These are phyloP conservation scores for Paramyrothecium sp. DNA, from an alignment of 2,329 filamentous ascomycete genomes.

Conservation along the genomic window DNA sequence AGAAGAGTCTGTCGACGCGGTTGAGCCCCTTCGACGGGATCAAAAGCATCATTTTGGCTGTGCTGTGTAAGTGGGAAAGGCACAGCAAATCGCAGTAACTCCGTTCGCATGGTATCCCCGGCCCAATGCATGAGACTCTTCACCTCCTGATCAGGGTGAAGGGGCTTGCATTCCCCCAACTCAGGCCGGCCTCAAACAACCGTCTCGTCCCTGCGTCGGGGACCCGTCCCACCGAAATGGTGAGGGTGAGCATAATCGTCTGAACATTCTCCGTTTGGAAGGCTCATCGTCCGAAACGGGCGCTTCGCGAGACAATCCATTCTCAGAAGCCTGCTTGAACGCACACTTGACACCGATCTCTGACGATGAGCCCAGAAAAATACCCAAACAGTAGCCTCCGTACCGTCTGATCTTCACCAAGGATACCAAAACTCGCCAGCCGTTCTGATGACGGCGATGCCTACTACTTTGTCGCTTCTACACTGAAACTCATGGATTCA, in stretches of 20 bases:
- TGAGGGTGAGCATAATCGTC: neutral
- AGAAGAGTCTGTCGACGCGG: too few relatives aligned
- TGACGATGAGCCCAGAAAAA: neutral
- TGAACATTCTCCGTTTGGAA: neutral
- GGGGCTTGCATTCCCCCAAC: neutral
- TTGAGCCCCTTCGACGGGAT: too few relatives aligned
- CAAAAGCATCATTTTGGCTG: too few relatives aligned
- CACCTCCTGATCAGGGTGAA: neutral
- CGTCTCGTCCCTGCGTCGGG: neutral
- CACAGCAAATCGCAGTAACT: neutral
- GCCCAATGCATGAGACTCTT: neutral
- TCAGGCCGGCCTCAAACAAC: neutral
- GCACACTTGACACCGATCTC: neutral
- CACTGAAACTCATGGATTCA: too few relatives aligned
- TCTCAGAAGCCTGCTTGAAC: neutral
- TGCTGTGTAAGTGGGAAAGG: neutral
- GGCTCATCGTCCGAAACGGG: neutral
- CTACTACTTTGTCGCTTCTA: neutral
- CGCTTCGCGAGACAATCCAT: neutral
- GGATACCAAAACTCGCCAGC: neutral
- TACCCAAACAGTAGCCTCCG: neutral
- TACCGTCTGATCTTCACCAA: neutral
- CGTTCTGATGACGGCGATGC: neutral
- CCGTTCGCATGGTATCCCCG: neutral
- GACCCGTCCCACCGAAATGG: neutral